These are phyloP conservation scores for Neurospora sp. DNA, from an alignment of 495 filamentous ascomycete species.

Conservation along the genomic window DNA sequence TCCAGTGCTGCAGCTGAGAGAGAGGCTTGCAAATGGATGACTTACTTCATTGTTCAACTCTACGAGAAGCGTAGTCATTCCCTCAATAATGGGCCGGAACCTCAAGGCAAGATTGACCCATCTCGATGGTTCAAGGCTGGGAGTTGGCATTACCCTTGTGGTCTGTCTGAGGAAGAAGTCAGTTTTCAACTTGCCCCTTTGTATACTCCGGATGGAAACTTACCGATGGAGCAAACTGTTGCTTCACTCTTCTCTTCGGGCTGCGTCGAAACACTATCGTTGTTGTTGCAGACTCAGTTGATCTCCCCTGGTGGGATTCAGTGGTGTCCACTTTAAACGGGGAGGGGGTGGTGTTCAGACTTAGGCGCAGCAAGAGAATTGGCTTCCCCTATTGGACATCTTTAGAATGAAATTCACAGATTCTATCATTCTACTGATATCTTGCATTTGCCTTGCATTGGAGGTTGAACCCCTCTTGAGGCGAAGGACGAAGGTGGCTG, in stretches of 20 bases:
- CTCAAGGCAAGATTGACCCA: not conserved
- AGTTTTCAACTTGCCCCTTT: not conserved
- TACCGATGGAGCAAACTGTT: not conserved
- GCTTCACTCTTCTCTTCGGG: not conserved
- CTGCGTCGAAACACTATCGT: not conserved
- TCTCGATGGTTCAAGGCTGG: not conserved
- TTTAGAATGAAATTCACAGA: not conserved
- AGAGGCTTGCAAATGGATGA: not conserved
- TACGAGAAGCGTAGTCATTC: not conserved
- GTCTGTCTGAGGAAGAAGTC: not conserved
- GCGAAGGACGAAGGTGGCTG: not conserved
- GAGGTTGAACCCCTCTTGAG: not conserved
- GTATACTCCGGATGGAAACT: not conserved
- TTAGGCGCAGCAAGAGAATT: not conserved
- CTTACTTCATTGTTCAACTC: not conserved
- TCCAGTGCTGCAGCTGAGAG: not conserved
- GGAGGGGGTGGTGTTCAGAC: not conserved
- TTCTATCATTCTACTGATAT: not conserved
- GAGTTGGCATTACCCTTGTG: not conserved
- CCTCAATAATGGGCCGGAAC: not conserved
- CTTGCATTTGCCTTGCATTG: not conserved
- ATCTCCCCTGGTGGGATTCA: not conserved
- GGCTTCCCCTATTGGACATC: not conserved
- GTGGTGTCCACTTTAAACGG: not conserved
- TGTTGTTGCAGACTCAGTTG: not conserved